Base-by-base conservation (phyloP, 352 stramenopile genomes). In the Globisporangium mamillatum region DNA sequence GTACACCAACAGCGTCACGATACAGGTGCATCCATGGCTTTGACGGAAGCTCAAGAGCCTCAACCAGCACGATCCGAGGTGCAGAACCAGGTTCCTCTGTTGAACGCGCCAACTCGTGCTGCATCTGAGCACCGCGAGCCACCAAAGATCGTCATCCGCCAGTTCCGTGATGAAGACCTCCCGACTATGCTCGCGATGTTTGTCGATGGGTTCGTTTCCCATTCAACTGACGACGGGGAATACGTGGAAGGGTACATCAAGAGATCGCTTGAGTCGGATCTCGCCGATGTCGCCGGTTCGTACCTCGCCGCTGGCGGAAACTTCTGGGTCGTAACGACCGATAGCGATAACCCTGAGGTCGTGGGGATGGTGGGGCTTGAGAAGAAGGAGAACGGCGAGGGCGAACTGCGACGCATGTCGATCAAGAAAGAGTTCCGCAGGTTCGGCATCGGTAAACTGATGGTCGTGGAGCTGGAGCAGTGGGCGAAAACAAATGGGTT, bases 391-490 rank as follows among this genome's bases (percentile, higher is more conserved):
- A 64, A 77, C 24, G 62, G 55, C 3, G 60, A 69, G 6, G 77
- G 73, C 25, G 77, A 89, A 64, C 64, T 89, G 56, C 67, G 81
- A 1, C 79, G 79, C 38, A 80, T 89, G 71, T 76, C 79, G 4
- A 69, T 87, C 34, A 72, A 71, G 2, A 64, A 56, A 20, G 68
- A 58, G 20, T 84, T 76, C 63, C 77, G 78, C 18, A 74, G 75
- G 18, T 70, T 74, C 36, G 78, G 80, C 1, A 44, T 89, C 44
- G 80, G 74, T 9, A 75, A 74, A 18, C 65, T 64, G n/a, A 66
- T 88, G 7, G 72, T 88, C 24, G 48, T 58, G 12, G 73, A 82
- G 20, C 60, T 85, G n/a, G 79, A 88, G 69, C 41, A 46, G 10
- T 88, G 77, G 77, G 77, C 75, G 18, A 73, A 66, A 41, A 46